Evolutionary conservation across 1,139 yeast genomes (phyloP).

Genomic region (Debaryomyces subglobosus): DNA sequence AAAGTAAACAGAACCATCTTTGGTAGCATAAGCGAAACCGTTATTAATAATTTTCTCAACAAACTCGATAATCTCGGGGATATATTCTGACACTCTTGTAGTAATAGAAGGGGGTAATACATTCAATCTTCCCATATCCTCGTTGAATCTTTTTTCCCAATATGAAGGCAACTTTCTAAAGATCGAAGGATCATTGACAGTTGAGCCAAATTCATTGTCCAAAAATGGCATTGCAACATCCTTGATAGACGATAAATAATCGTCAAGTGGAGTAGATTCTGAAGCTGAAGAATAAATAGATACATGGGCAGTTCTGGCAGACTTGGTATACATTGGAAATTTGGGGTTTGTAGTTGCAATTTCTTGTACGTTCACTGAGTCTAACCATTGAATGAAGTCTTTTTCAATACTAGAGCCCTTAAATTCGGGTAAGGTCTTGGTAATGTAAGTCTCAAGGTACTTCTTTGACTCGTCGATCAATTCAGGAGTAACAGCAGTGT

Average conservation of each 20-base stretch:
- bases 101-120: constrained; percentile 84
- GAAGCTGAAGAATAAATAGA: constrained; percentile 33
- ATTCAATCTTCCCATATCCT: constrained; percentile 83
- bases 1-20: constrained; percentile 93
- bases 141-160: constrained; percentile 86
- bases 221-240: constrained; percentile 76
- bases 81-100: constrained; percentile 95
- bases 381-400: constrained; percentile 57
- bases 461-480: constrained; percentile 42
- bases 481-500: constrained; percentile 34
- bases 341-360: constrained; percentile 68
- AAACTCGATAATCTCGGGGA: constrained; percentile 85
- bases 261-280: constrained; percentile 21
- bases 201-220: constrained; percentile 71
- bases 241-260: constrained; percentile 56
- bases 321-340: constrained; percentile 79
- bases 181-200: constrained; percentile 81
- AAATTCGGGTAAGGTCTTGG: constrained; percentile 58
- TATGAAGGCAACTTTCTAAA: constrained; percentile 81
- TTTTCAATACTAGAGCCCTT: constrained; percentile 25
- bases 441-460: constrained; percentile 53
- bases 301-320: constrained; percentile 57
- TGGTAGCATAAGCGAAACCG: constrained; percentile 83
- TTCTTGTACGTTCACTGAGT: constrained; percentile 49
- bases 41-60: constrained; percentile 73